Percentiles rank a stretch among this genome's conserved stretches.
Evolutionary conservation across 2,329 filamentous ascomycete genomes (phyloP).

Genomic region (Ascochyta rabiei): DNA sequence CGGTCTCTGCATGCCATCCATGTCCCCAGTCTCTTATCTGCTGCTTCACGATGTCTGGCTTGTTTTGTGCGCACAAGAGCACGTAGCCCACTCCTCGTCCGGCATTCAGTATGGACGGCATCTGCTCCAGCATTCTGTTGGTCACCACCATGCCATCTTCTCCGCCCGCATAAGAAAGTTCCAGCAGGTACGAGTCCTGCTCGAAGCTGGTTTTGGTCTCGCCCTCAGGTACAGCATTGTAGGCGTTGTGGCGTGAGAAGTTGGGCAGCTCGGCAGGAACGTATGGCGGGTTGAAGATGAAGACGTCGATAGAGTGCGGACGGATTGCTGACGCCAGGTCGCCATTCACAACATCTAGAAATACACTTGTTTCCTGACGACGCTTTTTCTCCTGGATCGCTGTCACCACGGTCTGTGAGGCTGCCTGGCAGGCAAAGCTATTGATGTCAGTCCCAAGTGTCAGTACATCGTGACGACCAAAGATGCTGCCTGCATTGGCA

Average conservation of each 20-base stretch:
- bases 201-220: slow-evolving; percentile 63
- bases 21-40: slow-evolving; percentile 63
- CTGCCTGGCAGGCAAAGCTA: slow-evolving; percentile 78
- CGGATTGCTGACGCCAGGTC: slow-evolving; percentile 72
- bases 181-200: slow-evolving; percentile 80
- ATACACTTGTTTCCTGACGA: slow-evolving; percentile 44
- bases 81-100: slow-evolving; percentile 82
- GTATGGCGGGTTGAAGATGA: slow-evolving; percentile 97
- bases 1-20: slow-evolving; percentile 76
- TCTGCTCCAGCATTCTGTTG: slow-evolving; percentile 71
- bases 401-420: slow-evolving; percentile 67
- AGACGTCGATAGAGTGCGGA: slow-evolving; percentile 70
- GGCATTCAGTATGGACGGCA: slow-evolving; percentile 69
- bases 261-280: slow-evolving; percentile 82
- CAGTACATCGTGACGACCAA: slow-evolving; percentile 73
- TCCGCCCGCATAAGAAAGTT: slow-evolving; percentile 88
- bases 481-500: slow-evolving; percentile 73
- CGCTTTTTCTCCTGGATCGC: slow-evolving; percentile 52
- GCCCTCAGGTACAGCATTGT: slow-evolving; percentile 34
- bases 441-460: slow-evolving; percentile 86
- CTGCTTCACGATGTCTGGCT: slow-evolving; percentile 74
- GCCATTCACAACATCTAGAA: slow-evolving; percentile 70
- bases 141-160: slow-evolving; percentile 93
- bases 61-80: slow-evolving; percentile 88
- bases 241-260: slow-evolving; percentile 49